A percentile compares a stretch with the other conserved stretches of the same genome.
phyloP scores from a whole-genome alignment of 2,329 filamentous ascomycete species.

The Raffaelea ambrosiae region DNA sequence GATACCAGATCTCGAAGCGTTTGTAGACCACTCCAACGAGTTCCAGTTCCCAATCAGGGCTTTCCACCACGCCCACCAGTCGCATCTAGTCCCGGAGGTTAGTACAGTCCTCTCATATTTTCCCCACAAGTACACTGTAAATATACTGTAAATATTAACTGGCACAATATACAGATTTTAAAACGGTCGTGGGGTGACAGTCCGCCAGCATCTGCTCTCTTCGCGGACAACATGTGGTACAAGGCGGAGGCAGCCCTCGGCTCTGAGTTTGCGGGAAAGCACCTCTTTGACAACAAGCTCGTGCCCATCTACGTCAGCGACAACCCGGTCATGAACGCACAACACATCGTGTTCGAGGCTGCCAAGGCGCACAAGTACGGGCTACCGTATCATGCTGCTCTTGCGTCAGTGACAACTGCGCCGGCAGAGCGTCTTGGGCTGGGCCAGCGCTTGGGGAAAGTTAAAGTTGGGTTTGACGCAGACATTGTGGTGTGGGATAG shows the following conservation, averaged over 20 bases:
- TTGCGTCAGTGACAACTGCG: constrained; percentile 49
- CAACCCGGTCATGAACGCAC: constrained; percentile 61
- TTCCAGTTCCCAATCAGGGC: constrained; percentile 59
- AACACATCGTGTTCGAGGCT: constrained; percentile 60
- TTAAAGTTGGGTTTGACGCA: constrained; percentile 53
- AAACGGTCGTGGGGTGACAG: constrained; percentile 43
- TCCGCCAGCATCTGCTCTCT: constrained; percentile 23
- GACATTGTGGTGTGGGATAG: constrained; percentile 56
- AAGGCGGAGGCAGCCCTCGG: constrained; percentile 58
- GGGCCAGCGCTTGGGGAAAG: constrained; percentile 48
- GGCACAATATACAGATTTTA: no score
- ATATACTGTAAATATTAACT: no score
- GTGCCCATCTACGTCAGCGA: constrained; percentile 61
- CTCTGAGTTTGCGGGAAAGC: constrained; percentile 58
- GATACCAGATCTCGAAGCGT: constrained; percentile 58
- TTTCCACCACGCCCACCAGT: constrained; percentile 63
- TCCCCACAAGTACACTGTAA: no score
- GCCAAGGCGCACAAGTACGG: constrained; percentile 52
- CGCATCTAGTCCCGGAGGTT: constrained; percentile 58
- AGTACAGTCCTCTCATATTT: no score
- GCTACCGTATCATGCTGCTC: constrained; percentile 50
- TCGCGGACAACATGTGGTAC: constrained; percentile 65
- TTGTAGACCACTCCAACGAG: constrained; percentile 63
- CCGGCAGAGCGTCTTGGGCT: constrained; percentile 51
- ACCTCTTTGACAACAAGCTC: constrained; percentile 55